Base-by-base conservation (phyloP, 768 basidiomycete species). In the Psilocybe azurescens region DNA sequence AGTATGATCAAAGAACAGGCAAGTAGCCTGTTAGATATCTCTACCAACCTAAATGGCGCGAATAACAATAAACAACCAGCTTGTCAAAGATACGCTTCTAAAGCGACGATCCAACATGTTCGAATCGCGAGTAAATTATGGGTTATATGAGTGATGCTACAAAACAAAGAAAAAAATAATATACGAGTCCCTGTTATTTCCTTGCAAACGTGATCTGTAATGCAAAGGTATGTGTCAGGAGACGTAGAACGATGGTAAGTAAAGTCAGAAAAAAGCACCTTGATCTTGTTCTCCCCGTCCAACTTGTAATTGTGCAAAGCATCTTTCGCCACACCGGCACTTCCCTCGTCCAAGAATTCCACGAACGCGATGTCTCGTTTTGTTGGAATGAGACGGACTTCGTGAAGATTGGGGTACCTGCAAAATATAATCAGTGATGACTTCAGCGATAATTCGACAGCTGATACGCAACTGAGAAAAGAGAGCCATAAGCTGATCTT, bases 341-440 rank as follows among this genome's bases (percentile, higher is more conserved):
- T 93, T 44, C 82, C 86, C 75, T 99, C 97, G 88, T 99, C 97
- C 74, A 89, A 70, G 68, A 91, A 99, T 74, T 99, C 97, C 78
- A 99, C 95, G 83, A 99, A 99, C 0, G 97, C 97, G 65, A 99
- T 99, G 74, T 97, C 96, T 72, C 90, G 90, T 77, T 97, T 96
- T 50, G 95, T 95, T 46, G 97, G 95, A 73, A 99, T 97, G 70
- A 96, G 94, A 83, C 97, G 96, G 9, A 99, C 95, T 83, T 99
- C 95, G 88, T 97, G 75, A 59, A 99, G 76, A 72, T 96, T 97
- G 60, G 96, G 93, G 78, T 97, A 96, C 77, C 95, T 97, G 49
- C 38, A 54, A 50, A 38, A 61, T 48, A 47, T 28, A 44, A 14
- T 48, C 29, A 14, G 29, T 59, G 29, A 62, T 33, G 7, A 56